These are phyloP conservation scores for Poa annua DNA, from an alignment of 176 grass and related monocot species.

Conservation along the genomic window DNA sequence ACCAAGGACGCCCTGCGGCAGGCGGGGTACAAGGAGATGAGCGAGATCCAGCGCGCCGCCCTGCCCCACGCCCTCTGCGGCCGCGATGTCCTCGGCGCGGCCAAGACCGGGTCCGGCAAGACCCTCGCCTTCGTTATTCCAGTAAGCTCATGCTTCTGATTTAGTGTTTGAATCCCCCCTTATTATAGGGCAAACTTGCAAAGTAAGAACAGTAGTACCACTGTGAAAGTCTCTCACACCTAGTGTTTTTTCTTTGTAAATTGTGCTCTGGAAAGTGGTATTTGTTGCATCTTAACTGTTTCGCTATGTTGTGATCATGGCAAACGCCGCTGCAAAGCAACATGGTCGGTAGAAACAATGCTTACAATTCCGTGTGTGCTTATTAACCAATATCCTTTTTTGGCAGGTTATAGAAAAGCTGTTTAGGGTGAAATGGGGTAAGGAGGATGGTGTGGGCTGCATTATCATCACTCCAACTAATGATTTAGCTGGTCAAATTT, in stretches of 20 bases:
- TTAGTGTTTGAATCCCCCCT: conserved; percentile 14
- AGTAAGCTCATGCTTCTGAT: conserved; percentile 39
- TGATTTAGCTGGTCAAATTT: conserved; percentile 87
- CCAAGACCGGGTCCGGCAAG: conserved; percentile 94
- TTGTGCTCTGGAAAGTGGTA: background rate
- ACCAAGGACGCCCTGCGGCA: conserved; percentile 67
- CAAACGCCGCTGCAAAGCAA: background rate
- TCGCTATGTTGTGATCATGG: conserved; percentile 15
- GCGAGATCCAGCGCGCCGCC: conserved; percentile 85
- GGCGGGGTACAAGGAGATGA: conserved; percentile 72
- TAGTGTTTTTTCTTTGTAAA: conserved; percentile 1
- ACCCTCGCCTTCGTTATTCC: conserved; percentile 91
- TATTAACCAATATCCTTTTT: background rate
- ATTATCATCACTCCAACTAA: conserved; percentile 84
- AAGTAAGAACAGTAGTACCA: background rate
- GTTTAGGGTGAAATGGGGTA: conserved; percentile 72
- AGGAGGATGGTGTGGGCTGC: conserved; percentile 75
- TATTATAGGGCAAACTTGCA: background rate
- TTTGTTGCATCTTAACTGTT: conserved; percentile 18
- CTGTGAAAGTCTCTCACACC: background rate
- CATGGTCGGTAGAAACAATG: background rate
- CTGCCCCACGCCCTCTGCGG: conserved; percentile 85
- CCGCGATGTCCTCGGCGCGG: conserved; percentile 80
- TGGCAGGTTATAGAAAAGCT: conserved; percentile 83
- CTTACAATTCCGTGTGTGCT: background rate